Evolutionary conservation across 768 basidiomycete genomes (phyloP).

Genomic region (Sporobolomyces phaffii): DNA sequence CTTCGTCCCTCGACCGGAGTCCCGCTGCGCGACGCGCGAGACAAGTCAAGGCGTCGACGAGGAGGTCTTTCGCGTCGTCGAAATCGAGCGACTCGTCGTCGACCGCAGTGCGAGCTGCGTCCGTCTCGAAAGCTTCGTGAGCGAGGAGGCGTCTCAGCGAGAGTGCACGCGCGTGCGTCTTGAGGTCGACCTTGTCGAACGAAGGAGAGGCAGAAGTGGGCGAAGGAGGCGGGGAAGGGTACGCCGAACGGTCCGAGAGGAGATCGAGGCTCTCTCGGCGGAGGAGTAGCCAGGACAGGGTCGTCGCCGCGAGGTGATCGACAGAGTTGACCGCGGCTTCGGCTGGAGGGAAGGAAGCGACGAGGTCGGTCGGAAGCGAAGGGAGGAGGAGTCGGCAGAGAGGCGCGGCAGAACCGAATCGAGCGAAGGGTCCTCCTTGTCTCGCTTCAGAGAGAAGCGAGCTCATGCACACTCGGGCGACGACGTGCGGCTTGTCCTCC

Average conservation of each 20-base stretch:
- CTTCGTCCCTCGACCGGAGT: not conserved
- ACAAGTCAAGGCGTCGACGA: conserved; percentile 2
- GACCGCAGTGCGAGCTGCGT: not conserved
- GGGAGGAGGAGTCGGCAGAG: conserved; percentile 26
- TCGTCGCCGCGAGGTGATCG: conserved; percentile 26
- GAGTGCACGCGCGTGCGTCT: conserved; percentile 19
- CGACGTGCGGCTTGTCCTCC: not conserved
- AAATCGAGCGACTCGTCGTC: not conserved
- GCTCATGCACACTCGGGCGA: not conserved
- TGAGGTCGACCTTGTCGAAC: conserved; percentile 4
- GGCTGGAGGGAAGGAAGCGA: not conserved
- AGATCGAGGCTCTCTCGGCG: conserved; percentile 2
- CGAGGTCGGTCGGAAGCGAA: not conserved
- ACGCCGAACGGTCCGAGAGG: not conserved
- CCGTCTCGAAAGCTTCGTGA: conserved; percentile 15
- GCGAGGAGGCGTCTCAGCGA: conserved; percentile 20
- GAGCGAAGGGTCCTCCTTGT: conserved; percentile 2
- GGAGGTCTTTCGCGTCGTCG: conserved; percentile 15
- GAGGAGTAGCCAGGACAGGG: conserved; percentile 26
- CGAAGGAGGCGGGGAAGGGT: not conserved
- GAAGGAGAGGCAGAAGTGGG: not conserved
- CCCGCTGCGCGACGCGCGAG: conserved; percentile 5
- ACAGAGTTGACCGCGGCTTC: not conserved
- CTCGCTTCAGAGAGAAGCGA: conserved; percentile 10
- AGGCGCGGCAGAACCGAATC: conserved; percentile 9